phyloP scores from a whole-genome alignment of 2,329 filamentous ascomycete species.

The Tolypocladium ovalisporum region DNA sequence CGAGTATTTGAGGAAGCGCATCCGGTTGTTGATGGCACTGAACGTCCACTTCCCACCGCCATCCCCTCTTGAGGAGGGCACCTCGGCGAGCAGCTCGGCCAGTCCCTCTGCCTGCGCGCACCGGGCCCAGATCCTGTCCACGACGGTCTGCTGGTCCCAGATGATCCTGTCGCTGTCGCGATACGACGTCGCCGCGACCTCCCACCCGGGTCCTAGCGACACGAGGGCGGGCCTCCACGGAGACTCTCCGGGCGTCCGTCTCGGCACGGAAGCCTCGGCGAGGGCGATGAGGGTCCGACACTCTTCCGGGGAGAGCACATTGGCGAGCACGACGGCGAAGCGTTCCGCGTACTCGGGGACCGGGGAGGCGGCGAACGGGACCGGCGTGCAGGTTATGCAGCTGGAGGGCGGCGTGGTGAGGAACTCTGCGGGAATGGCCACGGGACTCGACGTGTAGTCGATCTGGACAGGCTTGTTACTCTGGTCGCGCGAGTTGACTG shows the following conservation, averaged over 20 bases:
- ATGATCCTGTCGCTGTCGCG: slow-evolving; percentile 69
- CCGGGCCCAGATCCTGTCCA: slow-evolving; percentile 51
- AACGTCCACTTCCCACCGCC: slow-evolving; percentile 28
- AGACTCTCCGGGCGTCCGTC: background rate
- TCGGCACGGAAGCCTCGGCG: slow-evolving; percentile 39
- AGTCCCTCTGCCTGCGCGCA: slow-evolving; percentile 33
- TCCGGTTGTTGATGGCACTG: slow-evolving; percentile 53
- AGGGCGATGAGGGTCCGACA: slow-evolving; percentile 43
- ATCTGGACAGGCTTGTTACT: background rate
- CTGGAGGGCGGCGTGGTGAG: background rate
- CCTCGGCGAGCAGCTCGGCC: slow-evolving; percentile 23
- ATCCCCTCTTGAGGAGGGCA: slow-evolving; percentile 16
- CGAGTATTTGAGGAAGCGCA: slow-evolving; percentile 66
- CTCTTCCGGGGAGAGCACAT: slow-evolving; percentile 43
- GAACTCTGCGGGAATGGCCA: background rate
- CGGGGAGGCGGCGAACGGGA: slow-evolving; percentile 39
- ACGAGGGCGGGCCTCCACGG: slow-evolving; percentile 61
- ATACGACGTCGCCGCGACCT: slow-evolving; percentile 41
- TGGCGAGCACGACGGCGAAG: slow-evolving; percentile 50
- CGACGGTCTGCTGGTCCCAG: slow-evolving; percentile 55
- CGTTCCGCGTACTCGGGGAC: slow-evolving; percentile 39
- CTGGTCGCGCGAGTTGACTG: background rate
- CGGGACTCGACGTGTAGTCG: slow-evolving; percentile 2
- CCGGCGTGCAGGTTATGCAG: slow-evolving; percentile 19
- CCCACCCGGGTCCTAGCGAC: slow-evolving; percentile 50